Conservation (phyloP, 108 stramenopile species). For the Stephanodiscus triporus region DNA sequence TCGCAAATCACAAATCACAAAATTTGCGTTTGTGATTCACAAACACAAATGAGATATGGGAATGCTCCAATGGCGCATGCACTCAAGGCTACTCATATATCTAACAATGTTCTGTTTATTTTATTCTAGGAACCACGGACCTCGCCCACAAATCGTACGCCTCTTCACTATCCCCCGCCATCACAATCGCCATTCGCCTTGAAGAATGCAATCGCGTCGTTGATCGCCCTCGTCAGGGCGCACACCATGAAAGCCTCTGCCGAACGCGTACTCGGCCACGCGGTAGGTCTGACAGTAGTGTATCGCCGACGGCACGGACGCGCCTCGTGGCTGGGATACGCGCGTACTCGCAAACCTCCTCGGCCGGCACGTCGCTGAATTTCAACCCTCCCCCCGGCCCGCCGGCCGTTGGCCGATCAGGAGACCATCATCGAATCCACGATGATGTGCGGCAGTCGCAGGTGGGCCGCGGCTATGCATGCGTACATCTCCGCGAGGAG, state of each 20-base stretch:
- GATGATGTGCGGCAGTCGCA: slow-evolving; percentile 65
- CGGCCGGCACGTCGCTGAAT: slow-evolving; percentile 46
- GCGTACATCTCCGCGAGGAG: slow-evolving; percentile 81
- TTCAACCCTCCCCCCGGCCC: slow-evolving; percentile 66
- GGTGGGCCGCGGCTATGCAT: slow-evolving; percentile 80
- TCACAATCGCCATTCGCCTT: slow-evolving; percentile 42
- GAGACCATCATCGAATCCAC: slow-evolving; percentile 76
- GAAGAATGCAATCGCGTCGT: slow-evolving; percentile 56
- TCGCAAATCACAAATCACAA: too few species aligned
- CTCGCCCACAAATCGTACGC: slow-evolving; percentile 32
- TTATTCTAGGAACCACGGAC: too few species aligned
- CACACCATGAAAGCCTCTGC: slow-evolving; percentile 59
- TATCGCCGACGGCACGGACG: slow-evolving; percentile 53
- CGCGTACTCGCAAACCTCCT: slow-evolving; percentile 44
- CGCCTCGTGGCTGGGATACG: slow-evolving; percentile 30
- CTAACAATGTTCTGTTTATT: too few species aligned
- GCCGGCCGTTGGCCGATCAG: slow-evolving; percentile 41
- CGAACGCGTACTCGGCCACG: slow-evolving; percentile 10
- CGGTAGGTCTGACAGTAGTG: slow-evolving; percentile 55
- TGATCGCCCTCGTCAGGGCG: slow-evolving; percentile 50
- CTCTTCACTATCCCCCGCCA: slow-evolving; percentile 33
- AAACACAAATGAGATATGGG: too few species aligned
- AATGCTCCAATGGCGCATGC: too few species aligned
- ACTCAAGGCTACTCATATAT: too few species aligned
- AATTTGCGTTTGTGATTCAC: too few species aligned